A percentile compares a stretch with the other conserved stretches of the same genome.
Evolutionary conservation across 768 basidiomycete genomes (phyloP).

Genomic region (Tulasnella sp.): DNA sequence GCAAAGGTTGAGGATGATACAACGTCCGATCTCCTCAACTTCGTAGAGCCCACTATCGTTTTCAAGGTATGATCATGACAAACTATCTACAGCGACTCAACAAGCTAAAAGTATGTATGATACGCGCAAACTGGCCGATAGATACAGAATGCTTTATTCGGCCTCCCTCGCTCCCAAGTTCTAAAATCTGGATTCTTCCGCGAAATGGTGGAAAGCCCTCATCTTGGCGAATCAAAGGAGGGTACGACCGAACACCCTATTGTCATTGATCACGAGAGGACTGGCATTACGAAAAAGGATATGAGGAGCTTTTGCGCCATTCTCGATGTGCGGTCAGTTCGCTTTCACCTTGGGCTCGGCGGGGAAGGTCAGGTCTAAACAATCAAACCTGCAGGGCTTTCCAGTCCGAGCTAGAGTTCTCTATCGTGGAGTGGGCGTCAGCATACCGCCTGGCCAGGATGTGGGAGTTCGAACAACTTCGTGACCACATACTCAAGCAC

Average conservation of each 20-base stretch:
- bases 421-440: background rate
- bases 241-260: background rate
- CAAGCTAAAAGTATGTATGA: background rate
- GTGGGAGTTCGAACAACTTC: slow-evolving; percentile 1
- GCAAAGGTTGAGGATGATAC: background rate
- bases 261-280: background rate
- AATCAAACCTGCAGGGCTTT: background rate
- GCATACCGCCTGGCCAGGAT: background rate
- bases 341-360: background rate
- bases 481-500: background rate
- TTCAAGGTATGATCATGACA: background rate
- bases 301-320: background rate
- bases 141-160: background rate
- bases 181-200: slow-evolving; percentile 10
- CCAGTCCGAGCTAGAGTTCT: background rate
- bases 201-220: background rate
- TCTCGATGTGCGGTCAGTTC: background rate
- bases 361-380: background rate
- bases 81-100: too few relatives aligned
- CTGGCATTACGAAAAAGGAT: background rate
- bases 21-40: background rate
- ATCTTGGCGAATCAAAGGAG: background rate
- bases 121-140: background rate
- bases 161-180: background rate
- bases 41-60: background rate